Base-by-base conservation (phyloP, 176 grass and related monocot species). In the Rhynchospora tenuis region DNA sequence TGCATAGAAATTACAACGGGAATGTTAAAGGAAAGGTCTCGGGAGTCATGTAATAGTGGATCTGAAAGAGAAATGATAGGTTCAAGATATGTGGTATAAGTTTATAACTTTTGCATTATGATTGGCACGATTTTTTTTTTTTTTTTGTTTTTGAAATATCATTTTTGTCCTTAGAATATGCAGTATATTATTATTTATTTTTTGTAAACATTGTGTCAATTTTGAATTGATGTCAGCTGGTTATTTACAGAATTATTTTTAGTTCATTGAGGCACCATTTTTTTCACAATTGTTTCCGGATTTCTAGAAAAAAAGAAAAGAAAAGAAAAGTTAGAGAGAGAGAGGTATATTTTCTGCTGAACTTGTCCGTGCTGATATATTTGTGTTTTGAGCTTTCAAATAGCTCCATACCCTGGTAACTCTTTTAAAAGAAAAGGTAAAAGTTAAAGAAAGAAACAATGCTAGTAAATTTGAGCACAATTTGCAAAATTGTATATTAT, bases 141-240 rank as follows among this genome's bases (percentile, higher is more conserved):
- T 66, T 10, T 73, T 47, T 74, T 50, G 29, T 42, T 42, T 52
- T 74, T 51, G 46, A 7, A 2, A 16, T 12, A 74, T 52, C 22
- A 74, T 52, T 74, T 52, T 74, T 52, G 46, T 74, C 71, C 71
- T 68, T 68, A 19, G 64, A 68, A 68, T 42, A 74, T 7, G 11
- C 71, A 74, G 11, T 74, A 14, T 51, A 74, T 74, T 5, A 52
- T 47, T 31, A 31, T 29, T 2, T 77, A 19, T 55, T 55, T 2
- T 70, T 70, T 45, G 50, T 56, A 77, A 15, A 77, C 73, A 77
- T 77, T 77, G 73, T 56, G 15, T 5, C 24, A 52, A 54, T 56
- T 71, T 77, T 74, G 71, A 44, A 77, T 77, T 28, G 6, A 48
- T n/a, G 23, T 55, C 54, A 9, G 73, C 55, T 29, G 48, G 24